Evolutionary conservation across 129 eudicot species (phyloP), one percentile per base, ranked within the genome.

Genomic region (Centrapalus pauciflorus): DNA sequence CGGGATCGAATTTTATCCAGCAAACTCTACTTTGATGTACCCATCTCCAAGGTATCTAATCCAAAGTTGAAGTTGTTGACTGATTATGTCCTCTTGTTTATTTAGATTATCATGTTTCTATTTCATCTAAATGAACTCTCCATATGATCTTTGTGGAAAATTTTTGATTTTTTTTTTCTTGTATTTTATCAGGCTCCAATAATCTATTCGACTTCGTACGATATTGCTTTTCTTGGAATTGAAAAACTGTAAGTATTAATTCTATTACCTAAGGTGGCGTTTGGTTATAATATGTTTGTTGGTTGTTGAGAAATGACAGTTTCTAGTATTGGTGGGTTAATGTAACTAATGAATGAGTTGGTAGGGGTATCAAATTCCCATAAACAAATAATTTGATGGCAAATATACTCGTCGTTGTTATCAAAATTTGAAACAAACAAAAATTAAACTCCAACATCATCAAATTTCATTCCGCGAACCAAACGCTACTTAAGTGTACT

Each of bases 241-340:
- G 98, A 92, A 54, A 92, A 92, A 59, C 52, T 88, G 98, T 88
- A 83, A 85, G 90, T 33, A 14, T n/a, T n/a, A n/a, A n/a, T n/a
- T n/a, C n/a, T n/a, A n/a, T n/a, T n/a, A n/a, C n/a, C n/a, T n/a
- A n/a, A n/a, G n/a, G n/a, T n/a, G n/a, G n/a, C n/a, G n/a, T n/a
- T n/a, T n/a, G n/a, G n/a, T n/a, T n/a, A n/a, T n/a, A n/a, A n/a
- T n/a, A n/a, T n/a, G n/a, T n/a, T n/a, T n/a, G n/a, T n/a, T n/a
- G n/a, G n/a, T n/a, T n/a, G n/a, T n/a, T n/a, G n/a, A n/a, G n/a
- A n/a, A n/a, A n/a, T n/a, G n/a, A n/a, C n/a, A n/a, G n/a, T n/a
- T n/a, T n/a, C n/a, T n/a, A n/a, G n/a, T n/a, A n/a, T n/a, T n/a
- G n/a, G n/a, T n/a, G n/a, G n/a, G n/a, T n/a, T n/a, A n/a, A n/a